phyloP scores from a whole-genome alignment of 495 filamentous ascomycete genomes.

The Aspergillus haitiensis region DNA sequence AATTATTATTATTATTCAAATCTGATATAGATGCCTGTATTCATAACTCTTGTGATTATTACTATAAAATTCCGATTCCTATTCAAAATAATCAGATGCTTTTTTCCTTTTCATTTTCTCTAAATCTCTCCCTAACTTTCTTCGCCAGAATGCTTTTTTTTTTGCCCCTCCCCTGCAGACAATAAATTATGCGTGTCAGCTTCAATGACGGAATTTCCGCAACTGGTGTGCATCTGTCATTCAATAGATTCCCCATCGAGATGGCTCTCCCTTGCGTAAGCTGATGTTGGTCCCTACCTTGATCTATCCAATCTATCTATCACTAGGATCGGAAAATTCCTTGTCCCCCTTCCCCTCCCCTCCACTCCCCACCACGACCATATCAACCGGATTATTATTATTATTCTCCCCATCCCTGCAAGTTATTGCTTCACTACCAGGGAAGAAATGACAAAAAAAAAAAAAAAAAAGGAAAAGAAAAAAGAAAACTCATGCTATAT shows the following conservation, averaged over 20 bases:
- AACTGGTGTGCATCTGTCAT: background rate
- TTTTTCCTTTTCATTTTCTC: no score
- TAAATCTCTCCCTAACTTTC: no score
- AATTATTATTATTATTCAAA: no score
- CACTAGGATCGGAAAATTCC: constrained; percentile 21
- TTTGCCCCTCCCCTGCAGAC: no score
- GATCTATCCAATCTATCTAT: constrained; percentile 25
- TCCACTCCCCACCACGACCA: constrained; percentile 4
- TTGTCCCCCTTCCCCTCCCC: background rate
- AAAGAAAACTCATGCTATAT: no score
- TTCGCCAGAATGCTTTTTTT: no score
- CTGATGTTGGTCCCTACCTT: background rate
- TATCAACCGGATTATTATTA: constrained; percentile 5
- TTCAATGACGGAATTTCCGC: background rate
- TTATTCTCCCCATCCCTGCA: background rate
- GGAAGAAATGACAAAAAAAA: no score
- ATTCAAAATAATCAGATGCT: no score
- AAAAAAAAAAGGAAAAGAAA: no score
- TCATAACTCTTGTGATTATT: no score
- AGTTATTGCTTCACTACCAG: background rate
- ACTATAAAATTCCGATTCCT: no score
- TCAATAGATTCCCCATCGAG: constrained; percentile 1
- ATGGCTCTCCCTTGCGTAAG: background rate
- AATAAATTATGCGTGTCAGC: background rate
- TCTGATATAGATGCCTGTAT: no score